A percentile compares a stretch with the other conserved stretches of the same genome.
phyloP scores from a whole-genome alignment of 495 filamentous ascomycete genomes.

The Penicillium steckii region DNA sequence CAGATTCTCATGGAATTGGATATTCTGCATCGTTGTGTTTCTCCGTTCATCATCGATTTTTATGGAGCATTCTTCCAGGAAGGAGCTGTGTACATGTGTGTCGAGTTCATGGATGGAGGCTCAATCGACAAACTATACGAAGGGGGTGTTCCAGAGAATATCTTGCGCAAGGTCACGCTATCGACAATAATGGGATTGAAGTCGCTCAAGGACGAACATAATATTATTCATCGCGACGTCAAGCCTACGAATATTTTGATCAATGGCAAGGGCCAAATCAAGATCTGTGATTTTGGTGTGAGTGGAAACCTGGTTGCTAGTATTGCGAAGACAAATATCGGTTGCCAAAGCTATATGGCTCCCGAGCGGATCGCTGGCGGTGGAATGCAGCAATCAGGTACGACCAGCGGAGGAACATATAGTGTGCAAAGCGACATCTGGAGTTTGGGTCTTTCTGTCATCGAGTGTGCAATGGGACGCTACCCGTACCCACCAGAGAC shows the following conservation, averaged over 20 bases:
- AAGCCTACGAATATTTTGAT: constrained; percentile 97
- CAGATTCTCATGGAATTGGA: constrained; percentile 98
- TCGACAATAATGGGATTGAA: constrained; percentile 90
- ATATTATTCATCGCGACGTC: constrained; percentile 98
- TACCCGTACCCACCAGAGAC: constrained; percentile 99
- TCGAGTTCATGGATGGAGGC: constrained; percentile 99
- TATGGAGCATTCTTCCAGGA: constrained; percentile 99
- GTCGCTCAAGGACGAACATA: constrained; percentile 94
- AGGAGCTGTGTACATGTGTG: constrained; percentile 98
- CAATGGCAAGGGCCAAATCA: constrained; percentile 87
- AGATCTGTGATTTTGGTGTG: constrained; percentile 98
- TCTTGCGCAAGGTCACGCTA: constrained; percentile 89
- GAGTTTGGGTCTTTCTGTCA: constrained; percentile 91
- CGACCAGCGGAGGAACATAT: constrained; percentile 79
- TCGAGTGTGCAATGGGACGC: constrained; percentile 92
- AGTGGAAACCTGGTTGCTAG: constrained; percentile 95
- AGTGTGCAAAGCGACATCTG: constrained; percentile 98
- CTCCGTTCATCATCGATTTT: constrained; percentile 96
- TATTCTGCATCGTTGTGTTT: constrained; percentile 91
- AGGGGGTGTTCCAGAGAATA: constrained; percentile 86
- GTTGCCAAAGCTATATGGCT: constrained; percentile 99
- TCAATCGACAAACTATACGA: constrained; percentile 95
- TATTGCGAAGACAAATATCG: constrained; percentile 98
- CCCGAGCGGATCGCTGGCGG: constrained; percentile 91
- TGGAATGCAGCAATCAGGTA: constrained; percentile 72